Percentiles rank a stretch among this genome's conserved stretches.
These are phyloP conservation scores for Davidsoniella neocaledoniae DNA, from an alignment of 2,329 filamentous ascomycete species.

Conservation along the genomic window DNA sequence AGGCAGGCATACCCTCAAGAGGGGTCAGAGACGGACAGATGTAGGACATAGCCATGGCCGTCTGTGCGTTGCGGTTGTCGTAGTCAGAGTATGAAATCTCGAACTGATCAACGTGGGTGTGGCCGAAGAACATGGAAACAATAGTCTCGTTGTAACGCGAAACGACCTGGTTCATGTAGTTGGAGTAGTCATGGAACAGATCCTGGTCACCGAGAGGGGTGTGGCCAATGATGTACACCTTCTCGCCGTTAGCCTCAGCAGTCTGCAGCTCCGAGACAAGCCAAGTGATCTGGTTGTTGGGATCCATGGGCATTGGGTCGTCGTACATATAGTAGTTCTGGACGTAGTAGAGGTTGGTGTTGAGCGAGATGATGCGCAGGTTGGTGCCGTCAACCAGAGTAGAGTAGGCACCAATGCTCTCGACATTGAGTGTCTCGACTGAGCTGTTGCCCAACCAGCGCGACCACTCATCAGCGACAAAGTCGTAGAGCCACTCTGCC, in stretches of 20 bases:
- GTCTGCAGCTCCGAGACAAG: constrained; percentile 34
- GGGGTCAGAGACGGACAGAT: constrained; percentile 38
- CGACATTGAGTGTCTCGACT: constrained; percentile 18
- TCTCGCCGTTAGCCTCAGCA: constrained; percentile 33
- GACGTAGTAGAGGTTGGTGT: constrained; percentile 43
- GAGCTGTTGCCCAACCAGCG: constrained; percentile 27
- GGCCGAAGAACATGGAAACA: constrained; percentile 38
- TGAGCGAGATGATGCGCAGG: constrained; percentile 40
- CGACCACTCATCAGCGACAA: constrained; percentile 29
- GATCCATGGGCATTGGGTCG: constrained; percentile 31
- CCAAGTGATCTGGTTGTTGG: constrained; percentile 35
- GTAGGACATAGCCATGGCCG: constrained; percentile 34
- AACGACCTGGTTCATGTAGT: constrained; percentile 36
- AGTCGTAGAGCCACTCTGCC: constrained; percentile 36
- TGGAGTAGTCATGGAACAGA: constrained; percentile 33
- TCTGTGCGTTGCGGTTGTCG: constrained; percentile 22
- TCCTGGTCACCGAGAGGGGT: constrained; percentile 35
- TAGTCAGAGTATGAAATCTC: constrained; percentile 37
- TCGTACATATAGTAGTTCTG: constrained; percentile 40
- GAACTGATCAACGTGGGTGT: constrained; percentile 41
- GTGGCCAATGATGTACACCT: constrained; percentile 41
- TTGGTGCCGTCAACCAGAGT: constrained; percentile 27
- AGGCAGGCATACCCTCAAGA: constrained; percentile 36
- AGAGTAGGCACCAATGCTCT: constrained; percentile 32
- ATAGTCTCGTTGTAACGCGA: constrained; percentile 37